Evolutionary conservation across 495 filamentous ascomycete genomes (phyloP), one percentile per base, ranked within the genome.

Genomic region (Penicillium robsamsonii): DNA sequence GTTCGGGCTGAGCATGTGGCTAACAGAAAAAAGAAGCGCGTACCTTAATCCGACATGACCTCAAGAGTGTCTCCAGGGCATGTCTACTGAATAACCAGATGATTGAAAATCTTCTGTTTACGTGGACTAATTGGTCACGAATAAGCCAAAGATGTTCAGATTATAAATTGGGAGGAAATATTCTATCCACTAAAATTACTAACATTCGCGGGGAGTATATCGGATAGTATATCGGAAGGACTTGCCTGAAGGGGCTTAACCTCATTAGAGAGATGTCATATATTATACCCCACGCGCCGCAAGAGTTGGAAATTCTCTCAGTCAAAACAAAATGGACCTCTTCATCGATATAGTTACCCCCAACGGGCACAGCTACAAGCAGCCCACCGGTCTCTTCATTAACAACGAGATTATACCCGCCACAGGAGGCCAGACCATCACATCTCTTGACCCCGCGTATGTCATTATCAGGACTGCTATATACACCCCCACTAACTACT

Each of bases 351-450:
- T 98, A 42, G 88, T 83, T 20, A 88, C 91, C 37, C 94, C 94
- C 15, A 98, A 98, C 73, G 93, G 93, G 70, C 81, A 70, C 62
- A 88, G 85, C 65, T 90, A 92, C 70, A 80, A 75, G 10, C 88
- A 92, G 71, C 89, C 87, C 3, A 80, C 84, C 17, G 93, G 93
- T 18, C 83, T 97, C 15, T 97, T 96, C 73, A 96, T 97, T 76
- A 93, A 96, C 75, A 96, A 96, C 60, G 88, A 96, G 68, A 96
- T 92, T 63, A 87, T 96, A 41, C 81, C 85, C 58, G 85, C 86
- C 38, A 85, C 79, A 58, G 82, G 81, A 20, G 88, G 84, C 13
- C 80, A 87, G 56, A 95, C 81, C 53, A 84, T 97, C 40, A 81
- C 81, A 3, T 84, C 84, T 12, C 83, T 95, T 58, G 92, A 92